phyloP scores from a whole-genome alignment of 306 rosid species.

The Ormosia semicastrata region DNA sequence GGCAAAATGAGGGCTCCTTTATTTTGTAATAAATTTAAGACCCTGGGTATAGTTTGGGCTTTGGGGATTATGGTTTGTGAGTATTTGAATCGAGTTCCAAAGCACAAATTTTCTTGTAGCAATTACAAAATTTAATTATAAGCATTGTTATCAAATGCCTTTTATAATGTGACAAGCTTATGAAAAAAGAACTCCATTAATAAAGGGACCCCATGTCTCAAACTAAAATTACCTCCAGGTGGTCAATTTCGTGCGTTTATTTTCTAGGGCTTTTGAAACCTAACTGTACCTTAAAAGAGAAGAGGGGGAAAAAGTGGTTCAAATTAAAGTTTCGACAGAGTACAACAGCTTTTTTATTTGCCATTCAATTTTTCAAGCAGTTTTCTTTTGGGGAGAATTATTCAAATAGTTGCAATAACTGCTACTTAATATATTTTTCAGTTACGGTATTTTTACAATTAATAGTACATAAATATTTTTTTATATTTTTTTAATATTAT shows the following conservation, averaged over 20 bases:
- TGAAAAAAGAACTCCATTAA: not conserved
- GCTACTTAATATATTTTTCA: constrained; percentile 10
- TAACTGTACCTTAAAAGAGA: too few species aligned
- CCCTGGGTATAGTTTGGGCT: not conserved
- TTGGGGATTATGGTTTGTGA: not conserved
- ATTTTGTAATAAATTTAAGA: not conserved
- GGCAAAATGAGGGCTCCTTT: not conserved
- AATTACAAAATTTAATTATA: too few species aligned
- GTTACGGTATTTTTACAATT: too few species aligned
- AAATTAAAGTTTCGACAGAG: not conserved
- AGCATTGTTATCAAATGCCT: not conserved
- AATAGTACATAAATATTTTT: too few species aligned
- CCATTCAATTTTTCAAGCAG: not conserved
- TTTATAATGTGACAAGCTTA: not conserved
- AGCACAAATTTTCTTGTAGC: not conserved
- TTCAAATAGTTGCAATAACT: constrained; percentile 11
- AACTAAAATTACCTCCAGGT: not conserved
- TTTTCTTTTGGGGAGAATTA: not conserved
- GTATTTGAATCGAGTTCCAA: not conserved
- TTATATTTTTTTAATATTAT: too few species aligned
- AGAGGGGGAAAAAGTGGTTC: not conserved
- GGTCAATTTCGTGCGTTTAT: not conserved
- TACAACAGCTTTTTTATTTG: not conserved
- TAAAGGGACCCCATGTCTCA: not conserved
- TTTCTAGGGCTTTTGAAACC: too few species aligned